These are phyloP conservation scores for Bolboschoenoplectus hybrid DNA, from an alignment of 202 grass and related monocot genomes.

Conservation along the genomic window DNA sequence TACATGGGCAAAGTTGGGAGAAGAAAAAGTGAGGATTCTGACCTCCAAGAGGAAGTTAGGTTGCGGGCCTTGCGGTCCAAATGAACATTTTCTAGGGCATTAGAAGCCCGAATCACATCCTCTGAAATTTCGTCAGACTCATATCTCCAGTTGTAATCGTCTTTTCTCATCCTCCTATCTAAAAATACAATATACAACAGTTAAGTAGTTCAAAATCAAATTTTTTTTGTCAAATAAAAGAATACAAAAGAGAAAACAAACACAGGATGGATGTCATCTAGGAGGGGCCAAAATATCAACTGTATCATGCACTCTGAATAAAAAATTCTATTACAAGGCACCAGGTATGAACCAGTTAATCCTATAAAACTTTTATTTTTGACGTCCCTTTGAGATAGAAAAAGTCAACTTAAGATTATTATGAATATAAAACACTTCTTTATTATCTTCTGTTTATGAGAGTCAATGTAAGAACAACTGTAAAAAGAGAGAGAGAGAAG, in stretches of 20 bases:
- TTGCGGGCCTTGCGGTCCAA: conserved; percentile 82
- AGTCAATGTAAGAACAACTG: neutral
- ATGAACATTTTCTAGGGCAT: conserved; percentile 78
- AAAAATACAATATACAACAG: conserved; percentile 40
- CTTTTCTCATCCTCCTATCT: conserved; percentile 66
- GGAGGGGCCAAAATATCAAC: neutral
- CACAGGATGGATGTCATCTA: neutral
- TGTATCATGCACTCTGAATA: neutral
- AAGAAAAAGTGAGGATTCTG: neutral
- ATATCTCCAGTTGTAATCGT: conserved; percentile 93
- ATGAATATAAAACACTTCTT: neutral
- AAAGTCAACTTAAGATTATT: neutral
- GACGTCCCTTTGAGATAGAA: neutral
- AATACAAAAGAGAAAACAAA: neutral
- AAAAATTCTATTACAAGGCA: neutral
- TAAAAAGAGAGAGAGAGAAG: neutral
- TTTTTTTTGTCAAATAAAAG: neutral
- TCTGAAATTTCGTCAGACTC: conserved; percentile 82
- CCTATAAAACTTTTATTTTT: neutral
- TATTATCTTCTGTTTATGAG: neutral
- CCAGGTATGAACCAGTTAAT: neutral
- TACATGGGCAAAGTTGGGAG: neutral
- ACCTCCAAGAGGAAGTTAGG: conserved; percentile 89
- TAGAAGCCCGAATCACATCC: conserved; percentile 72
- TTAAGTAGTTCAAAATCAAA: neutral